Percentiles rank a stretch among this genome's conserved stretches.
These are phyloP conservation scores for Trichoderma atroviride DNA, from an alignment of 2,329 filamentous ascomycete genomes.

Conservation along the genomic window DNA sequence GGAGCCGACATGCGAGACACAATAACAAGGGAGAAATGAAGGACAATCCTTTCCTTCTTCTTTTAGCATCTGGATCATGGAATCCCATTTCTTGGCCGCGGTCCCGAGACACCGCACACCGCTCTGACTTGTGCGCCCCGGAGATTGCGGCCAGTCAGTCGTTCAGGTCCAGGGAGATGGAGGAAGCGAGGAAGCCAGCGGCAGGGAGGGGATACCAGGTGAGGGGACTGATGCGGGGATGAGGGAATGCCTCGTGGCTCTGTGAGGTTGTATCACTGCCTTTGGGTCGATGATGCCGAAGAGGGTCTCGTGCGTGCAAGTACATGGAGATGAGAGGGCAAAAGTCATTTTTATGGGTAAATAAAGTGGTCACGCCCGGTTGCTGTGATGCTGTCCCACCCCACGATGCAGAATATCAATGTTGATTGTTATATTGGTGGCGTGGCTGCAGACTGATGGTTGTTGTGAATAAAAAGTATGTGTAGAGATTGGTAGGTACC, in stretches of 20 bases:
- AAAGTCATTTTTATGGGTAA: neutral
- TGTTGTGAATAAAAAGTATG: neutral
- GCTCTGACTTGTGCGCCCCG: neutral
- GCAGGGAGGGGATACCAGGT: neutral
- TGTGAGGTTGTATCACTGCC: slow-evolving; percentile 7
- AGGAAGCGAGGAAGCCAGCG: neutral
- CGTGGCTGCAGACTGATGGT: neutral
- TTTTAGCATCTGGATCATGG: neutral
- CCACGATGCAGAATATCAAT: neutral
- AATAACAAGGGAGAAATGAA: neutral
- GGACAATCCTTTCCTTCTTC: neutral
- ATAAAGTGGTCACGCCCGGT: slow-evolving; percentile 1
- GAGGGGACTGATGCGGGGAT: slow-evolving; percentile 17
- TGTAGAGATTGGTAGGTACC: no score
- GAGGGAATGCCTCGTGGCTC: slow-evolving; percentile 10
- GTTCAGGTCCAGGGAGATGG: neutral
- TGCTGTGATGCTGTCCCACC: neutral
- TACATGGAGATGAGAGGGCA: neutral
- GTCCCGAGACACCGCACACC: neutral
- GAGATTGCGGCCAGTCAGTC: neutral
- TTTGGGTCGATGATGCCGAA: neutral
- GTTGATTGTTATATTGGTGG: neutral
- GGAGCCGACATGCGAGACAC: neutral
- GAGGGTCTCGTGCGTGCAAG: slow-evolving; percentile 17
- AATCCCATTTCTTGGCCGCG: neutral